Percentiles rank a stretch among this genome's conserved stretches.
phyloP scores from a whole-genome alignment of 2,329 filamentous ascomycete species.

The Lachnellula hyalina region DNA sequence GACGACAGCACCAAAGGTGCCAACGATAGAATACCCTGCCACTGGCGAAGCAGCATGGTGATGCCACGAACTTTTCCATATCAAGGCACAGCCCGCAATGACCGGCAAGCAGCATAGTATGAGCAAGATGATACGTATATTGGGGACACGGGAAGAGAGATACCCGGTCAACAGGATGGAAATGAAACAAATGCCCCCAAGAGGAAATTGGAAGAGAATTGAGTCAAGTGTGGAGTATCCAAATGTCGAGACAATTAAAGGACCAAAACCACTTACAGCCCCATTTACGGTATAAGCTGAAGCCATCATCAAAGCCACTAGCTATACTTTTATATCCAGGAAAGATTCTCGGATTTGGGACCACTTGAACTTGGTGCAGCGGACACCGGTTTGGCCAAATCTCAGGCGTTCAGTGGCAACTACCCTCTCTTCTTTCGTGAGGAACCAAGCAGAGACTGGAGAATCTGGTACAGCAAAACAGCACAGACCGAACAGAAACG shows the following conservation, averaged over 20 bases:
- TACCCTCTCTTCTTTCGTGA: slow-evolving; percentile 55
- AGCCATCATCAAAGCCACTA: slow-evolving; percentile 63
- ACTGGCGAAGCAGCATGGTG: slow-evolving; percentile 62
- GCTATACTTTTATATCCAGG: slow-evolving; percentile 56
- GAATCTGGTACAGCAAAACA: slow-evolving; percentile 64
- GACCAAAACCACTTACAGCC: slow-evolving; percentile 65
- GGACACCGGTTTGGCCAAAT: slow-evolving; percentile 57
- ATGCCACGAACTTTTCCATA: slow-evolving; percentile 64
- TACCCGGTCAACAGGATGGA: slow-evolving; percentile 63
- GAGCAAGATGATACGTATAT: slow-evolving; percentile 62
- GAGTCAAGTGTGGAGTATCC: slow-evolving; percentile 58
- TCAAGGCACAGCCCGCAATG: slow-evolving; percentile 67
- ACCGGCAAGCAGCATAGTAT: slow-evolving; percentile 65
- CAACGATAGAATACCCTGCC: slow-evolving; percentile 65
- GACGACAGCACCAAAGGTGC: slow-evolving; percentile 67
- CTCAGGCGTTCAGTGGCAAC: slow-evolving; percentile 60
- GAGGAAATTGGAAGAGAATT: slow-evolving; percentile 70
- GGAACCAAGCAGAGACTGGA: slow-evolving; percentile 63
- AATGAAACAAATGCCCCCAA: slow-evolving; percentile 63
- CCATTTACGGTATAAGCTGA: slow-evolving; percentile 68
- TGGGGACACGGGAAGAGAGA: slow-evolving; percentile 52
- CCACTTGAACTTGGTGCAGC: slow-evolving; percentile 55
- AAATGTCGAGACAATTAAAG: slow-evolving; percentile 67
- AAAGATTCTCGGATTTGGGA: slow-evolving; percentile 54
- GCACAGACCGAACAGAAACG: slow-evolving; percentile 57